phyloP scores from a whole-genome alignment of 2,329 filamentous ascomycete genomes.

The Anthostomella pinea region DNA sequence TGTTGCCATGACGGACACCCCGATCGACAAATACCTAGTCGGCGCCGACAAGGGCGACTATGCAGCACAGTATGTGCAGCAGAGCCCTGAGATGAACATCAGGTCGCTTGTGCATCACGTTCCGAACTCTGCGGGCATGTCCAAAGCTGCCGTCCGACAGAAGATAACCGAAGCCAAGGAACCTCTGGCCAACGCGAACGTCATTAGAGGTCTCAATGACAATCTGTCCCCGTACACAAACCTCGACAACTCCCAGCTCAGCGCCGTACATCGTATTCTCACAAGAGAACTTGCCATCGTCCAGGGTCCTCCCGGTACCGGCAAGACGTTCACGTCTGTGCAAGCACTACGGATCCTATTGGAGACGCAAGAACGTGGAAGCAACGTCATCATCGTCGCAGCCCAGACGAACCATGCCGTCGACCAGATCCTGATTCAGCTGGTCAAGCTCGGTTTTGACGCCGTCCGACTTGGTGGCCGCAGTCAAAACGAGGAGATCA shows the following conservation, averaged over 20 bases:
- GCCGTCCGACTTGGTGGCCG: constrained; percentile 64
- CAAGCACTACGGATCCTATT: constrained; percentile 65
- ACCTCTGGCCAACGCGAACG: constrained; percentile 15
- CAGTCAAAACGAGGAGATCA: constrained; percentile 64
- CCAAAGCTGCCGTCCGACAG: constrained; percentile 6
- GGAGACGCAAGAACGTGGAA: constrained; percentile 48
- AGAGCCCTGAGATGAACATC: constrained; percentile 33
- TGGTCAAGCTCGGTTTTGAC: constrained; percentile 51
- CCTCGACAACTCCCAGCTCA: constrained; percentile 70
- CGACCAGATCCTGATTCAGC: constrained; percentile 71
- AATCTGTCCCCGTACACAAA: constrained; percentile 28
- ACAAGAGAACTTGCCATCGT: constrained; percentile 71
- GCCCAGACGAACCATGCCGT: constrained; percentile 91
- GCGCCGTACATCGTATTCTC: constrained; percentile 67
- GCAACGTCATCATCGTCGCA: constrained; percentile 72
- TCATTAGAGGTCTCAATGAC: constrained; percentile 25
- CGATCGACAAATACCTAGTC: constrained; percentile 61
- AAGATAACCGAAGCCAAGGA: constrained; percentile 19
- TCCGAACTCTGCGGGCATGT: constrained; percentile 16
- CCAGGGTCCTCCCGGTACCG: constrained; percentile 74
- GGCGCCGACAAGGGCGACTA: constrained; percentile 36
- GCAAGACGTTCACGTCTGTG: constrained; percentile 81
- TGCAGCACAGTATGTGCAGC: constrained; percentile 30
- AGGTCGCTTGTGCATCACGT: constrained; percentile 31
- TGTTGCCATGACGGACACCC: constrained; percentile 49